Evolutionary conservation across 352 stramenopile species (phyloP), one percentile per base, ranked within the genome.

Genomic region (Phytophthora palmivora): DNA sequence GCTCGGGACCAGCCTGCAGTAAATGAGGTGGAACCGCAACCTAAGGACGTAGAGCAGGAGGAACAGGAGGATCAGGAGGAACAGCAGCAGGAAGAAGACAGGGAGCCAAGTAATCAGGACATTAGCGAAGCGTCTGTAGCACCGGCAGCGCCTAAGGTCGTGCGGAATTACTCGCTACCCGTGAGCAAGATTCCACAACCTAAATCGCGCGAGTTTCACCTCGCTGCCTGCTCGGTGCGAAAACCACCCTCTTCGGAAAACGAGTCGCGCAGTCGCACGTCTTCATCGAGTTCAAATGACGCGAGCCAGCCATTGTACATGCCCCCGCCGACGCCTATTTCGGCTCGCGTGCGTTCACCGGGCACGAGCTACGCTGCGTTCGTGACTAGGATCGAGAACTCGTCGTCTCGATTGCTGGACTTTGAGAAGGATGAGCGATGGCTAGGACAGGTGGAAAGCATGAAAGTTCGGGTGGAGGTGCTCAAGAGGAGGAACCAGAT

Each of bases 401-500:
- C 67, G 4, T 33, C 63, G 26, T 76, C 67, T 37, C 67, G 67
- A 6, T 42, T 76, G 21, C 44, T 76, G 12, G 67, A 72, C 34
- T 76, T 73, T 16, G 68, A 76, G 32, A 76, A 70, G 49, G 53
- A 70, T 42, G 63, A 73, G 44, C 63, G 68, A 32, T 76, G 68
- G 68, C 33, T 76, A 12, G 58, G 52, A 21, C 63, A 76, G 54
- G 36, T 76, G 4, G 63, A 76, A 49, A 55, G 14, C 5, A 73
- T 73, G 63, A 73, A 70, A 32, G 32, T 58, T 19, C 63, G 68
- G 30, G 68, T 76, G 19, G 68, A 76, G 58, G 34, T 36, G 43
- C 68, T 73, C 43, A 76, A 73, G 49, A 46, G 54, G 28, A 73
- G 48, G 32, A 67, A 62, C 37, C 53, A 73, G 6, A 15, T 72